Evolutionary conservation across 225 moss, liverwort and hornwort species (phyloP), one percentile per base, ranked within the genome.

Genomic region (Polytrichum formosum): DNA sequence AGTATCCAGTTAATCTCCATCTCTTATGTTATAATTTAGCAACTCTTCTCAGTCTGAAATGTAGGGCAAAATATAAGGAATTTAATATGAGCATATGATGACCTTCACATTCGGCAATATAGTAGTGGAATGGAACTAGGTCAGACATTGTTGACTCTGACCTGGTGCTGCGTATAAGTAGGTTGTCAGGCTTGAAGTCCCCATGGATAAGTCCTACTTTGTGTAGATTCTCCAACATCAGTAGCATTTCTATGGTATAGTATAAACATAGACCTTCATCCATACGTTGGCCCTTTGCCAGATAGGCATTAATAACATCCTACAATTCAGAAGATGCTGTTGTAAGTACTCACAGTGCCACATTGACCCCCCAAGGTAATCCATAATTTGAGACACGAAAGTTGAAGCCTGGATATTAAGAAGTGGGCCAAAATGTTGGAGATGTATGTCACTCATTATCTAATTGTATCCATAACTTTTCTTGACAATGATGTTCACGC

Each of bases 141-240:
- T 58, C 21, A 6, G 58, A 66, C 21, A 37, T 46, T 20, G 29
- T 29, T 28, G 53, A 66, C 46, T 46, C 46, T n/a, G 6, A 96
- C 93, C 93, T 92, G 81, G 84, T 87, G 66, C 81, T 92, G 67
- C 98, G 91, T 66, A 98, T 90, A 58, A 98, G 88, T 64, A 98
- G 79, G 84, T 98, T 98, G 80, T 98, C 98, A 75, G 98, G 98
- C 80, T 98, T 98, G 72, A 98, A 88, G 78, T 98, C 98, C 63
- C 94, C 98, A 80, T 98, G 98, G 70, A 98, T 91, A 62, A 98
- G 94, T 25, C 94, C 94, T 35, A 81, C 94, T 78, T 81, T 79
- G 74, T 98, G 94, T 78, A 98, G 76, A 73, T 77, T 72, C 72
- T 94, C 98, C 78, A 98, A 75, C 87, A 92, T 90, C 28, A 73